Evolutionary conservation across 2,329 filamentous ascomycete genomes (phyloP), one percentile per base, ranked within the genome.

Genomic region (Pestalotiopsis sp.): DNA sequence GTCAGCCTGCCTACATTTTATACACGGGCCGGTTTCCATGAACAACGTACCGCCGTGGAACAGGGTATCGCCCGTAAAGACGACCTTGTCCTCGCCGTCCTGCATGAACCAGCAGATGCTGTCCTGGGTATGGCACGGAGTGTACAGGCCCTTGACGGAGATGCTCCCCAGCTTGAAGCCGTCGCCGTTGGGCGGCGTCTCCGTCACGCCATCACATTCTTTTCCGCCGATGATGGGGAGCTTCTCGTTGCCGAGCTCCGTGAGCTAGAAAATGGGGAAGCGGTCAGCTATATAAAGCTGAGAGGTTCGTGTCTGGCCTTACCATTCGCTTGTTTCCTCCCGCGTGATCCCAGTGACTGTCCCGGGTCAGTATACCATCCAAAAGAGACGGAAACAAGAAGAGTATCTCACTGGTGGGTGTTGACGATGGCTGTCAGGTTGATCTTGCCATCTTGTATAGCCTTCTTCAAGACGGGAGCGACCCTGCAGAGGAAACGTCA

Each of bases 51-150:
- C 95, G 69, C 92, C 95, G 77, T 97, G 95, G 82, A 99, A 99
- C 49, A 99, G 84, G 0, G 96, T 99, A 79, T 99, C 96, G 11
- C 96, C 96, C 0, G 96, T 98, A 77, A 99, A 99, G 3, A 99
- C 94, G 7, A 88, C 95, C 75, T 88, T 91, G 68, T 87, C 83
- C 62, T 89, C 84, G 23, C 90, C 91, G 76, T 99, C 95, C 81
- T 97, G 89, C 84, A 96, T 90, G 74, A 91, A 93, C 84, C 91
- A 99, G 85, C 96, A 99, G 78, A 99, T 97, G 80, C 95, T 98
- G 83, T 99, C 96, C 83, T 98, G 95, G 1, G 96, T 99, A 80
- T 99, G 96, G 80, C 96, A 99, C 1, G 96, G 96, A 13, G 96
- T 99, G 82, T 98, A 93, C n/a, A 98, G 84, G 27, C 93, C 92